A percentile compares a stretch with the other conserved stretches of the same genome.
Evolutionary conservation across 345 rosid species (phyloP).

Genomic region (Triadica sebifera): DNA sequence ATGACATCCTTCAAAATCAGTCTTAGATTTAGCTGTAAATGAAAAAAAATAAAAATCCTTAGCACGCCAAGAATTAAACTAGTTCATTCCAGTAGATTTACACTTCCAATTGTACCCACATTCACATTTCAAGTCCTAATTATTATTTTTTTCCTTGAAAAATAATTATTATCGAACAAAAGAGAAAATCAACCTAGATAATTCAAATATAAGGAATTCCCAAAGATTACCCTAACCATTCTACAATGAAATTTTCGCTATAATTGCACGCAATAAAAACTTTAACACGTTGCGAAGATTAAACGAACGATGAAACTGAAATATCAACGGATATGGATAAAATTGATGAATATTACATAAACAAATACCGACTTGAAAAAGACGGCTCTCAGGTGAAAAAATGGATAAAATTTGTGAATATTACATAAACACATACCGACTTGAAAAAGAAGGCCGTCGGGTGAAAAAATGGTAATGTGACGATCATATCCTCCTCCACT

Average conservation of each 20-base stretch:
- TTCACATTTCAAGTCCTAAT: neutral
- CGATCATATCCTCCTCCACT: conserved; percentile 90
- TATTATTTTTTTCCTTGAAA: neutral
- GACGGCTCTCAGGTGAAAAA: conserved; percentile 91
- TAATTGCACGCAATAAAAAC: too few species aligned
- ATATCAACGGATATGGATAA: neutral
- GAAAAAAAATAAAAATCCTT: neutral
- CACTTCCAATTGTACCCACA: neutral
- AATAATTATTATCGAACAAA: too few species aligned
- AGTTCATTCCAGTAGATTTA: too few species aligned
- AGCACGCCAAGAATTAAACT: neutral
- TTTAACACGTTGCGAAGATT: too few species aligned
- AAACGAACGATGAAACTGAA: neutral
- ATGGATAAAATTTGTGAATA: neutral
- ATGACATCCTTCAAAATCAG: neutral
- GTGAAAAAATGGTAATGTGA: conserved; percentile 83
- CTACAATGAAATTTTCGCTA: neutral
- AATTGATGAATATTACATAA: neutral
- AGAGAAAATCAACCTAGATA: neutral
- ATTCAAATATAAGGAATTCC: neutral
- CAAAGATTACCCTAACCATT: neutral
- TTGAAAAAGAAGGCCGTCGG: conserved; percentile 89
- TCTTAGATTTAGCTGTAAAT: neutral
- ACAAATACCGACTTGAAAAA: conserved; percentile 69
- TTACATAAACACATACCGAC: conserved; percentile 43